A percentile compares a stretch with the other conserved stretches of the same genome.
These are phyloP conservation scores for Dacryopinax spathularia DNA, from an alignment of 768 basidiomycete species.

Conservation along the genomic window DNA sequence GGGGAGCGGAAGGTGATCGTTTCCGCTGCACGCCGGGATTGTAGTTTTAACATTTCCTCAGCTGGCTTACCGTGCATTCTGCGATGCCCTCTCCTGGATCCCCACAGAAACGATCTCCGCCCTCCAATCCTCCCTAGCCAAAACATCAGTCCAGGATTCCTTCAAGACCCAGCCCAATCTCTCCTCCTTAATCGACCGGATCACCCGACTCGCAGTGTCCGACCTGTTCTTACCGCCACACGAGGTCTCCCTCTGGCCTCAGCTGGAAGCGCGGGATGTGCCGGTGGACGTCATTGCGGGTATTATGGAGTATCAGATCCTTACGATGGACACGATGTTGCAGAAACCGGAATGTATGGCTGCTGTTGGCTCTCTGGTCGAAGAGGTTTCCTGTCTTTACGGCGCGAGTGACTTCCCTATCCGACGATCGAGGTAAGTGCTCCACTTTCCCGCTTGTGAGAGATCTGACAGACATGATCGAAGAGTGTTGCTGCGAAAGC, in stretches of 20 bases:
- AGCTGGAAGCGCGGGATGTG: neutral
- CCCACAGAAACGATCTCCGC: neutral
- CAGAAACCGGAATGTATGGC: slow-evolving; percentile 12
- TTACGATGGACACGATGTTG: slow-evolving; percentile 12
- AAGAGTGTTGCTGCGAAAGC: slow-evolving; percentile 38
- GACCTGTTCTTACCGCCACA: slow-evolving; percentile 13
- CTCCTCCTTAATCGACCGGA: slow-evolving; percentile 2
- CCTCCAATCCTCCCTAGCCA: neutral
- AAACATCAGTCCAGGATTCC: neutral
- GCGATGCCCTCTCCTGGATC: slow-evolving; percentile 9
- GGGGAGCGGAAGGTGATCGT: slow-evolving; percentile 53
- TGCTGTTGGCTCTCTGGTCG: slow-evolving; percentile 11
- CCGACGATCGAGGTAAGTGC: slow-evolving; percentile 23
- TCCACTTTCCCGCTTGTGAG: too few relatives aligned
- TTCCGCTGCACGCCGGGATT: neutral
- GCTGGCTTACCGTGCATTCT: slow-evolving; percentile 14
- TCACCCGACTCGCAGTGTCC: slow-evolving; percentile 13
- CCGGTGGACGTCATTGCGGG: slow-evolving; percentile 11
- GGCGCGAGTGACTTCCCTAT: slow-evolving; percentile 10
- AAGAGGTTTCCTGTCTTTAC: slow-evolving; percentile 12
- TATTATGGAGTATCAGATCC: slow-evolving; percentile 18
- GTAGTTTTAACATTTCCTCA: neutral
- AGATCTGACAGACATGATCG: neutral
- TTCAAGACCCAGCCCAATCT: neutral
- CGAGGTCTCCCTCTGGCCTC: neutral